Conservation (phyloP, 2,329 filamentous ascomycete species). For the Fusarium sarcochroum region DNA sequence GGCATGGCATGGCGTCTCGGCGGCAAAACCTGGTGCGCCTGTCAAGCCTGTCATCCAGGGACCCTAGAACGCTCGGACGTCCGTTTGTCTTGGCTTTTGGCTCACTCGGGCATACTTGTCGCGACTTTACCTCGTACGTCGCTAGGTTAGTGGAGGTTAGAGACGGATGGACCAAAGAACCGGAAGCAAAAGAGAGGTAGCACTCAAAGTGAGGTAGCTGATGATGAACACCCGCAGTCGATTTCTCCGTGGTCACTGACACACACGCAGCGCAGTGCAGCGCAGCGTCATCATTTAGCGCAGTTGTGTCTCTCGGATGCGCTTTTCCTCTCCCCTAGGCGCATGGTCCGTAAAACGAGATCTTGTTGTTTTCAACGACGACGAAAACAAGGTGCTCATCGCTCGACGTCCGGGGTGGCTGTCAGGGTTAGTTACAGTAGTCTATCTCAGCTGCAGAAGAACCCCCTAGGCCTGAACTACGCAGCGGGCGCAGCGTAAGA, state of each 20-base stretch:
- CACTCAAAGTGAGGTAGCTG: not conserved
- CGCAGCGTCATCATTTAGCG: slow-evolving; percentile 25
- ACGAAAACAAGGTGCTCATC: not conserved
- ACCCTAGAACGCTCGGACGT: slow-evolving; percentile 35
- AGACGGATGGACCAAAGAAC: slow-evolving; percentile 10
- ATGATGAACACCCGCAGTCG: not conserved
- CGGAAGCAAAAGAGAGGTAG: not conserved
- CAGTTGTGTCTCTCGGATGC: slow-evolving; percentile 15
- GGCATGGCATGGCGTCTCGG: slow-evolving; percentile 24
- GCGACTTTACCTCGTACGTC: slow-evolving; percentile 32
- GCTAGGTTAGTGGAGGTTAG: slow-evolving; percentile 26
- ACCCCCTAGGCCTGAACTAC: too few species aligned
- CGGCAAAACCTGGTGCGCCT: slow-evolving; percentile 40
- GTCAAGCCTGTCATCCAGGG: slow-evolving; percentile 37
- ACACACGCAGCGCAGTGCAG: not conserved
- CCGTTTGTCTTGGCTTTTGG: slow-evolving; percentile 27
- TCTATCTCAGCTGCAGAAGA: slow-evolving; percentile 1
- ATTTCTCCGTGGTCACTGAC: slow-evolving; percentile 4
- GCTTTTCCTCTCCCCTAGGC: slow-evolving; percentile 11
- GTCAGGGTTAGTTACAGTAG: not conserved
- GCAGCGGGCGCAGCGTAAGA: slow-evolving; percentile 7
- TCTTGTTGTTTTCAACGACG: not conserved
- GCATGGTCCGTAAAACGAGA: slow-evolving; percentile 9
- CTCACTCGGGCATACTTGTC: slow-evolving; percentile 44
- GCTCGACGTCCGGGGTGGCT: not conserved